Base-by-base conservation (phyloP, 495 filamentous ascomycete genomes). In the Bacidia rubella region DNA sequence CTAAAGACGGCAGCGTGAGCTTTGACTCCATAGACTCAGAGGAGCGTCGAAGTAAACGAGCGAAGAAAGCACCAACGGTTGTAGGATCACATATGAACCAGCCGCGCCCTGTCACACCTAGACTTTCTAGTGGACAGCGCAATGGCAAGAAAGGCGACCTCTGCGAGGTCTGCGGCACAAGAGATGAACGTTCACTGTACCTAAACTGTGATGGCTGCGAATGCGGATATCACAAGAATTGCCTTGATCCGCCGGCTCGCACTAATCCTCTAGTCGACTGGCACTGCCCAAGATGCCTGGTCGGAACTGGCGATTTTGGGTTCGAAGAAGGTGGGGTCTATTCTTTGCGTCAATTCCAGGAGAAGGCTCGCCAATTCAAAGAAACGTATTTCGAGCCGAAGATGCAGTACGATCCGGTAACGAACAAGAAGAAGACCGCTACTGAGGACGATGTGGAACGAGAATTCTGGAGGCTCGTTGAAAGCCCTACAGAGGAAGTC, bases 271-370 rank as follows among this genome's bases (percentile, higher is more conserved):
- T 94, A 51, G 79, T 79, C 44, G 92, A 99, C 55, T 99, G 92
- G 92, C 88, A 97, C 63, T 99, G 92, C 61, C 86, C 92, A 10
- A 80, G 87, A 62, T 99, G 92, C 63, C 74, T 99, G 40, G 93
- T 99, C 38, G 92, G 92, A 40, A 95, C 93, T 32, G 89, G 89
- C 32, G 88, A 97, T 60, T 99, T 95, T 58, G 92, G 92, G 0
- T 99, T 99, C 57, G 92, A 96, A 61, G 92, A 99, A 64, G 92
- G 92, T 19, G 89, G 89, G 22, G 79, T 95, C 17, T 99, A 99
- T 67, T 99, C 92, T 0, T 74, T 99, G 47, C 84, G 82, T 60
- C 87, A 95, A 61, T 99, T 99, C 64, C 92, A 99, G 67, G 86
- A 96, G 57, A 96, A 92, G 65, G 92, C 92, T 9, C 82, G 83